phyloP scores from a whole-genome alignment of 2,329 filamentous ascomycete species.

The Colletotrichum theobromicola region DNA sequence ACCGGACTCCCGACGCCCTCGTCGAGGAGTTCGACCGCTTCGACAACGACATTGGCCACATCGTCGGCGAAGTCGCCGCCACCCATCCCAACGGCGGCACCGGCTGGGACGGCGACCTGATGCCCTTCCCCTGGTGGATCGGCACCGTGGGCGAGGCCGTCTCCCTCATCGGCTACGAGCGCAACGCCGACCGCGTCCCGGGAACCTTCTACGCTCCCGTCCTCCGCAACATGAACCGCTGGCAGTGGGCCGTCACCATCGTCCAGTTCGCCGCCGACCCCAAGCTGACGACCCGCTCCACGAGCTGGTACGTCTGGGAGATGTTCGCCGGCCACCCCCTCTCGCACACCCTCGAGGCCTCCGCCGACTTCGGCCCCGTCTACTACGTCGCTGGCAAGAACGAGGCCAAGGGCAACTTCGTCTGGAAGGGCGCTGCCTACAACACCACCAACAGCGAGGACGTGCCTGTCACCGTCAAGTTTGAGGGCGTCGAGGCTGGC shows the following conservation, averaged over 20 bases:
- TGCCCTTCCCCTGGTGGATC: slow-evolving; percentile 60
- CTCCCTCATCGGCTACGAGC: slow-evolving; percentile 68
- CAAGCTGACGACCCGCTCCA: slow-evolving; percentile 52
- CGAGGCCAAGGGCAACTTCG: slow-evolving; percentile 40
- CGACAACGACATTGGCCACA: slow-evolving; percentile 49
- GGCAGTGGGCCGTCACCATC: slow-evolving; percentile 58
- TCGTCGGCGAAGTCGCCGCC: slow-evolving; percentile 57
- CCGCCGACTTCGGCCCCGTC: slow-evolving; percentile 46
- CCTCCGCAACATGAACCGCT: slow-evolving; percentile 54
- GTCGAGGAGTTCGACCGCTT: slow-evolving; percentile 56
- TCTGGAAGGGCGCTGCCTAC: slow-evolving; percentile 60
- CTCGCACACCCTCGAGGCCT: slow-evolving; percentile 50
- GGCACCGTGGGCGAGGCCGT: slow-evolving; percentile 69
- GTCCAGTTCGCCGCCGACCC: slow-evolving; percentile 54
- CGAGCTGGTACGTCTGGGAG: slow-evolving; percentile 55
- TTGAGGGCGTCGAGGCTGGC: slow-evolving; percentile 47
- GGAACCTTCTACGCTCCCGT: slow-evolving; percentile 58
- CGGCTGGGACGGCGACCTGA: slow-evolving; percentile 49
- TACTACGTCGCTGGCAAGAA: slow-evolving; percentile 57
- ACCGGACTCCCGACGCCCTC: slow-evolving; percentile 55
- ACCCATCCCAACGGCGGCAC: slow-evolving; percentile 57
- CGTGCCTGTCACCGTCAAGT: slow-evolving; percentile 49
- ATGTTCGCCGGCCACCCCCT: slow-evolving; percentile 52
- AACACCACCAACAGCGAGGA: slow-evolving; percentile 51
- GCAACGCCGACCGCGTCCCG: slow-evolving; percentile 64